phyloP scores from a whole-genome alignment of 1,284 basidiomycete species.

The Apiotrichum gamsii region DNA sequence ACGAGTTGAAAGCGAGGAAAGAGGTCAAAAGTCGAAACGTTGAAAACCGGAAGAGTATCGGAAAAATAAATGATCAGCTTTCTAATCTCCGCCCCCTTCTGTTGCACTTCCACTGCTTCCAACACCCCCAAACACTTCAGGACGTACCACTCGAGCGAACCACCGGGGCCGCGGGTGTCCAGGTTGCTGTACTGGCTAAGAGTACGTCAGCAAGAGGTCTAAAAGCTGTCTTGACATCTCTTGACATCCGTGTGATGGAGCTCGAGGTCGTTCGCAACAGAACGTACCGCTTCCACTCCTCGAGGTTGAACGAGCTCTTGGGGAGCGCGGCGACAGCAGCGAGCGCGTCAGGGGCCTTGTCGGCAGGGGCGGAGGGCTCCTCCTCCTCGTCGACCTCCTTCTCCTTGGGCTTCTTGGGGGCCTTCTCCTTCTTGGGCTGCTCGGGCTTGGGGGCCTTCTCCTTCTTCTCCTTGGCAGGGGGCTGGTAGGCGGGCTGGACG shows the following conservation, averaged over 20 bases:
- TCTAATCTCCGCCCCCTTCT: too few species aligned
- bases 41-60: too few species aligned
- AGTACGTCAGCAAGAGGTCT: too few species aligned
- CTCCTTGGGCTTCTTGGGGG: conserved; percentile 50
- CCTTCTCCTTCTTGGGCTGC: conserved; percentile 54
- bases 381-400: conserved; percentile 58
- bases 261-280: too few species aligned
- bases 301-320: conserved; percentile 87
- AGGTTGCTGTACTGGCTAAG: conserved; percentile 99
- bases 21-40: too few species aligned
- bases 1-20: too few species aligned
- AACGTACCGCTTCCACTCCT: conserved; percentile 99
- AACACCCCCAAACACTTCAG: conserved; percentile 88
- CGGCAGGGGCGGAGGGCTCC: conserved; percentile 55
- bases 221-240: too few species aligned
- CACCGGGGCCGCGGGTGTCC: conserved; percentile 81
- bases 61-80: too few species aligned
- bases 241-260: too few species aligned
- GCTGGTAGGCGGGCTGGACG: conserved; percentile 64
- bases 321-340: too few species aligned
- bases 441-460: conserved; percentile 46
- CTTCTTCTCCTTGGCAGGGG: conserved; percentile 69
- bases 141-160: conserved; percentile 71
- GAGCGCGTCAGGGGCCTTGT: too few species aligned
- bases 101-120: too few species aligned